These are phyloP conservation scores for Colletotrichum tropicale DNA, from an alignment of 2,329 filamentous ascomycete genomes.

Conservation along the genomic window DNA sequence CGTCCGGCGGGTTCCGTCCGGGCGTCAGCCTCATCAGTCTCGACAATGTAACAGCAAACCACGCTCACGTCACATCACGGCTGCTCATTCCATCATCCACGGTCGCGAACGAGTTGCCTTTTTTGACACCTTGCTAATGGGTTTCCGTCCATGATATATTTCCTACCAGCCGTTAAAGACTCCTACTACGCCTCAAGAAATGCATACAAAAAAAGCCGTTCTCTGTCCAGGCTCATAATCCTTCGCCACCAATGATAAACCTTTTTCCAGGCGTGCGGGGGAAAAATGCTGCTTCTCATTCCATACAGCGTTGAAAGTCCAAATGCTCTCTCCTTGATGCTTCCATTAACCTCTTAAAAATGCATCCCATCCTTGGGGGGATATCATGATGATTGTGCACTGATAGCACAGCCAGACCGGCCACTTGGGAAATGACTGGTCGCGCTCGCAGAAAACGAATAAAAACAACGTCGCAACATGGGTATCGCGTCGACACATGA, in stretches of 20 bases:
- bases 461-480: constrained; percentile 4
- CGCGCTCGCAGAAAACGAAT: not conserved
- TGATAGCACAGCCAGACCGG: not conserved
- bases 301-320: not conserved
- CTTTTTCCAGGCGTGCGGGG: not conserved
- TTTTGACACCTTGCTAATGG: not conserved
- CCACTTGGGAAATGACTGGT: not conserved
- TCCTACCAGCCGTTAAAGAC: not conserved
- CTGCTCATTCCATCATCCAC: not conserved
- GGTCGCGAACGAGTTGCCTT: not conserved
- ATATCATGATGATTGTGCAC: not conserved
- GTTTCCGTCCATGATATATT: not conserved
- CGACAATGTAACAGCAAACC: not conserved
- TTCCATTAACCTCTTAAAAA: not conserved
- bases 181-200: not conserved
- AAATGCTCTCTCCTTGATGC: not conserved
- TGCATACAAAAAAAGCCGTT: not conserved
- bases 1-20: not conserved
- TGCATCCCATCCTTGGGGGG: not conserved
- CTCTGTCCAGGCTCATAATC: not conserved
- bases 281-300: not conserved
- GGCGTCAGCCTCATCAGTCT: not conserved
- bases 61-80: not conserved
- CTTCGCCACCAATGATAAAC: not conserved
- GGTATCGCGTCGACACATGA: constrained; percentile 6